Percentiles rank a stretch among this genome's conserved stretches.
Evolutionary conservation across 306 rosid species (phyloP).

Genomic region (Vicia sativa): DNA sequence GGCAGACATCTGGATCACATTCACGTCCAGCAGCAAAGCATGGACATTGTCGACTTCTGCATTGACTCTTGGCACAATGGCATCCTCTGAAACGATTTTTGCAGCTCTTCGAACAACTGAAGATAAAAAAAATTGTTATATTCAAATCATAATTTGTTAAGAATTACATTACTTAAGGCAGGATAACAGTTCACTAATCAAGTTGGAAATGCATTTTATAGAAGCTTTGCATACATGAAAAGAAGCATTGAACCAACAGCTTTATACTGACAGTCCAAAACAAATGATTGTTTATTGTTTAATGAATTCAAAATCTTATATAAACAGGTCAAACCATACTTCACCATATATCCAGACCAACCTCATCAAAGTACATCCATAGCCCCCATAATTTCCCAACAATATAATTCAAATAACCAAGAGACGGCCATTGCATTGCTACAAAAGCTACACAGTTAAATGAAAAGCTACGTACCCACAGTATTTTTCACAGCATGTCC

Average conservation of each 20-base stretch:
- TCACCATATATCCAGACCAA: conserved; percentile 14
- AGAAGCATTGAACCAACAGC: conserved; percentile 6
- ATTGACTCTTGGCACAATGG: conserved; percentile 97
- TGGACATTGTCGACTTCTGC: conserved; percentile 98
- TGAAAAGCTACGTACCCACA: conserved; percentile 69
- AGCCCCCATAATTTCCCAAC: conserved; percentile 17
- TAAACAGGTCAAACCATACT: conserved; percentile 28
- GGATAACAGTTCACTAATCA: conserved; percentile 19
- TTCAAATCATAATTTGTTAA: conserved; percentile 32
- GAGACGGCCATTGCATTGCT: neutral
- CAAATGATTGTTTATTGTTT: neutral
- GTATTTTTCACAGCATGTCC: conserved; percentile 96
- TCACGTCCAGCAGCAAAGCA: conserved; percentile 99
- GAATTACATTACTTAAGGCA: conserved; percentile 15
- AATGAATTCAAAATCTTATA: conserved; percentile 19
- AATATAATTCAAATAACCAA: conserved; percentile 23
- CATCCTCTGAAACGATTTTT: conserved; percentile 97
- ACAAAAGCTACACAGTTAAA: conserved; percentile 30
- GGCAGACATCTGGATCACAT: conserved; percentile 98
- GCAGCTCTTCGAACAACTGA: conserved; percentile 96
- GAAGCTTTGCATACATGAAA: conserved; percentile 20
- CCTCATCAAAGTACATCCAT: conserved; percentile 4
- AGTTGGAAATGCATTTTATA: conserved; percentile 33
- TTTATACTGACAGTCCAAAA: conserved; percentile 18
- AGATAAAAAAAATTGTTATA: conserved; percentile 34